Percentiles rank a stretch among this genome's conserved stretches.
phyloP scores from a whole-genome alignment of 1,284 basidiomycete genomes.

The Rhodotorula sp. region DNA sequence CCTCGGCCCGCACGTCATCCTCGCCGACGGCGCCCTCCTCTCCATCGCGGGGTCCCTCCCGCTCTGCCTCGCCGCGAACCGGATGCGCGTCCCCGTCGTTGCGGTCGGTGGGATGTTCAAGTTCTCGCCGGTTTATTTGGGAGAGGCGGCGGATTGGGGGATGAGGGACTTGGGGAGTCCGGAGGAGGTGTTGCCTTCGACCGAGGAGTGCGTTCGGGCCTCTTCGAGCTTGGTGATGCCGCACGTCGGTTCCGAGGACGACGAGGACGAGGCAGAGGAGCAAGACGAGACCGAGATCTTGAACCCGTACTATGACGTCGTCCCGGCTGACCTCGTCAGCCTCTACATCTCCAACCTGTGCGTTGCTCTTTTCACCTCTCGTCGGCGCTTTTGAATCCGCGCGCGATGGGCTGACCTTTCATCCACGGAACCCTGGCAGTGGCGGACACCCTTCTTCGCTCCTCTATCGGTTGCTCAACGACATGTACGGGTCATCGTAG shows the following conservation, averaged over 20 bases:
- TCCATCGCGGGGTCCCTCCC: constrained; percentile 80
- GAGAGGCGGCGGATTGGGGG: constrained; percentile 72
- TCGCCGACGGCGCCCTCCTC: constrained; percentile 94
- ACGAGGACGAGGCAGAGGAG: constrained; percentile 38
- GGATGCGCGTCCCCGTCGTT: constrained; percentile 89
- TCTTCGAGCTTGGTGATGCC: neutral
- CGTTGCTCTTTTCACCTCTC: neutral
- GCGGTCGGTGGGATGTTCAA: constrained; percentile 96
- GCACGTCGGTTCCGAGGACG: constrained; percentile 50
- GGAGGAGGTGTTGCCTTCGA: constrained; percentile 64
- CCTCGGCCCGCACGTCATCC: constrained; percentile 80
- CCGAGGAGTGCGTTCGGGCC: constrained; percentile 3
- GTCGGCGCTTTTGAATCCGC: no score
- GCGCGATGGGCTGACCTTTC: no score
- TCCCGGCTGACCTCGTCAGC: constrained; percentile 85
- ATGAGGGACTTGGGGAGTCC: constrained; percentile 86
- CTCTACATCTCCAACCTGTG: constrained; percentile 83
- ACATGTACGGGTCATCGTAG: constrained; percentile 38
- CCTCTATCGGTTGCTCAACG: constrained; percentile 36
- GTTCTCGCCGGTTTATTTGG: constrained; percentile 88
- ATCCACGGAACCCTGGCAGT: constrained; percentile 9
- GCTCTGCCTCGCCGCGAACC: constrained; percentile 82
- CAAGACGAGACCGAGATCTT: constrained; percentile 56
- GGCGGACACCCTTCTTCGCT: constrained; percentile 40
- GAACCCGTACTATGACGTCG: constrained; percentile 85